These are phyloP conservation scores for Fragaria vesca DNA, from an alignment of 306 rosid species.

Conservation along the genomic window DNA sequence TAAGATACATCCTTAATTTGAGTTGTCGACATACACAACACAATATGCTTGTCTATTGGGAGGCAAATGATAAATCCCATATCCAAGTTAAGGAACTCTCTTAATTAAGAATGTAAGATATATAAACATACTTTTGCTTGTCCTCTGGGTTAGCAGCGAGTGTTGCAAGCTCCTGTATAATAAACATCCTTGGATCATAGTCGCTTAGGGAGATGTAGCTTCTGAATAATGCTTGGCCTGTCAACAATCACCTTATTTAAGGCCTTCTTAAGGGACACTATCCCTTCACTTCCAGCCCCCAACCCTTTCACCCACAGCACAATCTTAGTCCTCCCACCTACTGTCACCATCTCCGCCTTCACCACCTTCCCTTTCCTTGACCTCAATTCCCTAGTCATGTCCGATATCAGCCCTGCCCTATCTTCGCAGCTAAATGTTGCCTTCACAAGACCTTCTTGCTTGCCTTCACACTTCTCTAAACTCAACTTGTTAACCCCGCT, in stretches of 20 bases:
- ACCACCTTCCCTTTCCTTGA: constrained; percentile 48
- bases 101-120: neutral
- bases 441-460: constrained; percentile 39
- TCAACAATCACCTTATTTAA: constrained; percentile 38
- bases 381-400: constrained; percentile 40
- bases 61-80: neutral
- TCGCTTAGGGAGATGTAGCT: neutral
- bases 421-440: constrained; percentile 62
- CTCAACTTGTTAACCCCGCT: constrained; percentile 39
- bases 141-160: neutral
- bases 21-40: neutral
- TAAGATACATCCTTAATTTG: too few relatives aligned
- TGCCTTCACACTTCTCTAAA: constrained; percentile 37
- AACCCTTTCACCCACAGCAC: constrained; percentile 53
- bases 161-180: neutral
- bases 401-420: constrained; percentile 48
- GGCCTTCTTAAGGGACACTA: constrained; percentile 44
- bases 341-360: constrained; percentile 59
- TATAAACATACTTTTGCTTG: neutral
- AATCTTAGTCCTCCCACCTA: constrained; percentile 55
- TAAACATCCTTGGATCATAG: neutral
- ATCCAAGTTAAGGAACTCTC: neutral
- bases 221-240: constrained; percentile 20
- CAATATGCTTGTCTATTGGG: neutral
- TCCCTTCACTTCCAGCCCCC: constrained; percentile 36